phyloP scores from a whole-genome alignment of 2,329 filamentous ascomycete genomes.

The Fonsecaea nubica region DNA sequence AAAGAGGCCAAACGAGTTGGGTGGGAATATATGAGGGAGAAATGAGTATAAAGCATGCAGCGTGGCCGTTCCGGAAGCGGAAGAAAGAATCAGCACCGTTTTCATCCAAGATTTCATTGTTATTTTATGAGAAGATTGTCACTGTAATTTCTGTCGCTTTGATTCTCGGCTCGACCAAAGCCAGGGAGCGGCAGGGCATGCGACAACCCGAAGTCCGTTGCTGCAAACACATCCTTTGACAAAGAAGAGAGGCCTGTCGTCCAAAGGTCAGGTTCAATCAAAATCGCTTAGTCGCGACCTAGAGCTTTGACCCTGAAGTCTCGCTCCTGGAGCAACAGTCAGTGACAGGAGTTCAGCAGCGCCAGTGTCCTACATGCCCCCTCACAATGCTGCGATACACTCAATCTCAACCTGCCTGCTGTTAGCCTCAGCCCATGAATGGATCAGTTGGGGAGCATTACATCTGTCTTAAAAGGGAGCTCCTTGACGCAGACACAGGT shows the following conservation, averaged over 20 bases:
- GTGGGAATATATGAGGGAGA: constrained; percentile 17
- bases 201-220: neutral
- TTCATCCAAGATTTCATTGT: constrained; percentile 25
- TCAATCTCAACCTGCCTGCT: constrained; percentile 39
- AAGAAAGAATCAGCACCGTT: constrained; percentile 20
- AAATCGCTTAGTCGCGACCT: neutral
- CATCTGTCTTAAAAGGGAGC: constrained; percentile 40
- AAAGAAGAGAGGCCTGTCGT: neutral
- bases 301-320: constrained; percentile 31
- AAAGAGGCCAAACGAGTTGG: constrained; percentile 1
- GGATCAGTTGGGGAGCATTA: constrained; percentile 1
- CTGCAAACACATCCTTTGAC: neutral
- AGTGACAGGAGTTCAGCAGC: constrained; percentile 7
- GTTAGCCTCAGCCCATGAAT: neutral
- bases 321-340: constrained; percentile 7
- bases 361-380: constrained; percentile 21
- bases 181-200: neutral
- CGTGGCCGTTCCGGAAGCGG: constrained; percentile 20
- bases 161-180: neutral
- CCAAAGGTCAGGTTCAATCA: neutral
- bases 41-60: constrained; percentile 18
- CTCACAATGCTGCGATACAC: constrained; percentile 39
- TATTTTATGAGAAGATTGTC: constrained; percentile 3
- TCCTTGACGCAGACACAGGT: constrained; percentile 41
- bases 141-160: constrained; percentile 1